Base-by-base conservation (phyloP, 139 green algal genomes). In the Chlamydomonas eustigma region DNA sequence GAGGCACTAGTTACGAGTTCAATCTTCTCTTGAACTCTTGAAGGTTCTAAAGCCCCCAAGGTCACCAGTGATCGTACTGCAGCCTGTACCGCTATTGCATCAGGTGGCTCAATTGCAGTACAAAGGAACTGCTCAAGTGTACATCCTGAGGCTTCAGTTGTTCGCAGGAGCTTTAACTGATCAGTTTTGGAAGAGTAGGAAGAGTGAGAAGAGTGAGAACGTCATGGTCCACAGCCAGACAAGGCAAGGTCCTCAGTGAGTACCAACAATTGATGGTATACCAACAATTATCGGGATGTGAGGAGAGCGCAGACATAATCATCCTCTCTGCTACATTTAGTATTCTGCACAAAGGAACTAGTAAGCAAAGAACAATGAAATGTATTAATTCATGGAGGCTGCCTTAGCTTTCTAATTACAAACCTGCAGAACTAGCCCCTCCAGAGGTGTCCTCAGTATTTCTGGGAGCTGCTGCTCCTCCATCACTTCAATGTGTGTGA, bases 381-480 rank as follows among this genome's bases (percentile, higher is more conserved):
- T n/a, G n/a, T n/a, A n/a, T n/a, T n/a, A n/a, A n/a, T n/a, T n/a
- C n/a, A n/a, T n/a, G n/a, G n/a, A n/a, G n/a, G n/a, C n/a, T n/a
- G n/a, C n/a, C n/a, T n/a, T n/a, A 32, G 5, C 65, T 4, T 3
- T 72, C 3, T 44, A 37, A 31, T 31, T 51, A n/a, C 64, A 82
- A n/a, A 88, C 79, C 36, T 83, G 77, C 37, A 92, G 84, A 37
- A 78, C 85, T 34, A 91, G 78, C 70, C 76, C 77, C 75, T 96
- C 85, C 66, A 96, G 84, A 28, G 91, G 83, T 37, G 85, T 85
- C 24, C 91, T 77, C 71, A 83, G 64, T 25, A 96, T 86, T 78
- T 96, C 91, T 0, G 91, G 90, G 8, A 78, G 34, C 50, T 73
- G 50, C 6, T 70, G 22, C 51, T 70, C 12, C 33, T n/a, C 8